These are phyloP conservation scores for Sphaerosporella brunnea DNA, from an alignment of 495 filamentous ascomycete species.

Conservation along the genomic window DNA sequence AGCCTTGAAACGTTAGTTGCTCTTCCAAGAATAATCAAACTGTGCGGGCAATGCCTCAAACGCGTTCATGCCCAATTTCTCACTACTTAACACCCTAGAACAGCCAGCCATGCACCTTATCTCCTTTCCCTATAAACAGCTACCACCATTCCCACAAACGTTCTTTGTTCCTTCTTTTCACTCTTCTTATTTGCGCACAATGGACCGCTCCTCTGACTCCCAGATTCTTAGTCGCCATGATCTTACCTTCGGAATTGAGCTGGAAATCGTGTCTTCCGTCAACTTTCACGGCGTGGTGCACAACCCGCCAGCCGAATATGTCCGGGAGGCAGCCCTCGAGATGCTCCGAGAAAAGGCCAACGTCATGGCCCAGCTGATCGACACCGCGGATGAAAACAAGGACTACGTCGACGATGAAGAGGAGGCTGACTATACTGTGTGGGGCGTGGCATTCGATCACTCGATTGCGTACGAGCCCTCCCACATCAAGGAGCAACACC, in stretches of 20 bases:
- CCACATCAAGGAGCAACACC: neutral
- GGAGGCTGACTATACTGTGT: neutral
- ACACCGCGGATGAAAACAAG: neutral
- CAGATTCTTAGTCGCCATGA: too few relatives aligned
- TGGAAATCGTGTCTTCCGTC: neutral
- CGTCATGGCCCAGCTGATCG: neutral
- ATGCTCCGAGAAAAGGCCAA: neutral
- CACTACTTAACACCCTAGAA: too few relatives aligned
- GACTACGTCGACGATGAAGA: neutral
- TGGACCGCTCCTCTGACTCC: too few relatives aligned
- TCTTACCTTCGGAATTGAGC: neutral
- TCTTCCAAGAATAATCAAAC: too few relatives aligned
- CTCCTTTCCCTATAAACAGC: too few relatives aligned
- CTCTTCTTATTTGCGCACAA: too few relatives aligned
- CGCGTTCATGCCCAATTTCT: too few relatives aligned
- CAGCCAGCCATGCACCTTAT: too few relatives aligned
- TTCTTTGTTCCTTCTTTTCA: too few relatives aligned
- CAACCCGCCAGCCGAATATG: neutral
- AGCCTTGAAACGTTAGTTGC: too few relatives aligned
- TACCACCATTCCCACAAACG: too few relatives aligned
- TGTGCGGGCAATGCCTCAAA: too few relatives aligned
- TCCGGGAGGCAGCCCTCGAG: neutral
- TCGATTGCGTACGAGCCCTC: neutral
- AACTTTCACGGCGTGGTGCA: neutral
- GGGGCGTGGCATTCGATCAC: neutral